Evolutionary conservation across 2,329 filamentous ascomycete genomes (phyloP), one percentile per base, ranked within the genome.

Genomic region (Fusarium drepaniforme): DNA sequence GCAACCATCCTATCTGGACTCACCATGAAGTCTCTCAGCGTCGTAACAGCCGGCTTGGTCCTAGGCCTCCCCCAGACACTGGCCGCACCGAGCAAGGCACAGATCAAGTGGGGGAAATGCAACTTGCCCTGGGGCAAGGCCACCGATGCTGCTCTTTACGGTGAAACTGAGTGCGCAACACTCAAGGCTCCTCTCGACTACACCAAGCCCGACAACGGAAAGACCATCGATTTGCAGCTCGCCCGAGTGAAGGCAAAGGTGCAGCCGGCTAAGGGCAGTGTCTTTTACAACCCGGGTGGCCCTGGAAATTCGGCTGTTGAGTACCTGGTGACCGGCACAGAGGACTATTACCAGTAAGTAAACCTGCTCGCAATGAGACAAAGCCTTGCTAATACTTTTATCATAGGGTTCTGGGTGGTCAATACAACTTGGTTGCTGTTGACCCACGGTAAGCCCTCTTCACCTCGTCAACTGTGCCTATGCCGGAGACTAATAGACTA

Each of bases 131-230:
- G 49, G 49, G 49, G 49, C 18, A n/a, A 56, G 12, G 28, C 21
- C 7, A 56, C 28, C 7, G 49, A 56, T 9, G 49, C 8, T 30
- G 49, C 28, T 28, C 1, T 56, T 18, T 56, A 33, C 21, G 28
- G 25, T 12, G 25, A 30, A n/a, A 7, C 9, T n/a, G 74, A 82
- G 30, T 85, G 84, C 70, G 81, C 78, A 18, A 82, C 71, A 15
- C 67, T 86, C 23, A 51, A 71, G 0, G 84, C 85, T 0, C 84
- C 84, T 1, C 80, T 85, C 11, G 84, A 85, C 73, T 86, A 86
- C 69, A 80, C 80, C 3, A 53, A 79, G 6, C n/a, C 51, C 2
- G 49, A 74, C 21, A 78, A 74, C 13, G 75, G 69, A 30, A 66
- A 80, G 58, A 82, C 77, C 0, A 63, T 84, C 7, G 64, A 71